Evolutionary conservation across 371 early-diverging fungal species (phyloP), one percentile per base, ranked within the genome.

Genomic region (Apophysomyces variabilis): DNA sequence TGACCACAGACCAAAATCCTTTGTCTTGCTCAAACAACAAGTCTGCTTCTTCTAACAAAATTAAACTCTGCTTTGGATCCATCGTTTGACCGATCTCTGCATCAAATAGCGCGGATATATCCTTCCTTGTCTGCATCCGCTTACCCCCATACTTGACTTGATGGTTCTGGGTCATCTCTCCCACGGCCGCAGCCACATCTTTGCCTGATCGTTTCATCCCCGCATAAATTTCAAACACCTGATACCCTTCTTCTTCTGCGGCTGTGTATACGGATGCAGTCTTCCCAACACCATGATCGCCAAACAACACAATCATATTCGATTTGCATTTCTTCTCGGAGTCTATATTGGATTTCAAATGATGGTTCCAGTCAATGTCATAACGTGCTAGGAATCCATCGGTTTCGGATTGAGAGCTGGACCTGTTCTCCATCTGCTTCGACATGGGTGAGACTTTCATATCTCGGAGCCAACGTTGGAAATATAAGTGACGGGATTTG

Each of bases 1-100:
- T 74, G 5, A 95, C 80, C 1, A 89, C 87, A 0, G 85, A 64
- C 93, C 94, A 94, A 57, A 95, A 90, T 0, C 92, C 91, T 58
- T 88, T 88, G 69, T 95, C 96, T 41, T 90, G 87, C 36, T 94
- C 93, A 79, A 89, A 94, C 4, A 95, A 64, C 6, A 93, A 68
- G 70, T 95, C 95, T 1, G 90, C 91, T 36, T 95, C 92, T 67
- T 95, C 96, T 32, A 95, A 73, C 12, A 95, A 72, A 26, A 95
- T 86, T 39, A 95, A 72, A 58, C 88, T 83, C 63, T 90, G 89
- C 54, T 72, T 73, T 1, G 72, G 62, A 18, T 50, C 21, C 12
- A 32, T 38, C 46, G 58, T n/a, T 57, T 58, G 14, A n/a, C 7
- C 32, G 3, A 39, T 43, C 13, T 41, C 41, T 13, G 41, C 8